phyloP scores from a whole-genome alignment of 2,329 filamentous ascomycete genomes.

The Fusarium keratoplasticum region DNA sequence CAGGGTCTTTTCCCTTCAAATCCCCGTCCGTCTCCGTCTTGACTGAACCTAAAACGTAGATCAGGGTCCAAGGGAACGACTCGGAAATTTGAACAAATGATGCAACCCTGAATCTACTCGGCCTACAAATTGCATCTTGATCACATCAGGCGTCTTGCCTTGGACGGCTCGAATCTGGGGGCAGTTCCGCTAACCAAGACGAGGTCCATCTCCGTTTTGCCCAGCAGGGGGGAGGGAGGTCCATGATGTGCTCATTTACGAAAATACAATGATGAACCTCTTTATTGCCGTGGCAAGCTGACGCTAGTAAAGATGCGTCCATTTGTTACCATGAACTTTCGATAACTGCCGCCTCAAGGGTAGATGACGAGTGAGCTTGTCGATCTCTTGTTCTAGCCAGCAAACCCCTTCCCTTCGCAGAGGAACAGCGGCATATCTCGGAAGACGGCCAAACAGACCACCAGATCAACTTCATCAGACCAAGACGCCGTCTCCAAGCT shows the following conservation, averaged over 20 bases:
- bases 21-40: conserved; percentile 1
- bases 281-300: background rate
- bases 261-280: background rate
- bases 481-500: background rate
- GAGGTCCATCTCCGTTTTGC: conserved; percentile 1
- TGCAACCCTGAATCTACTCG: background rate
- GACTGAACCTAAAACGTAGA: conserved; percentile 10
- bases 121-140: background rate
- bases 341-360: background rate
- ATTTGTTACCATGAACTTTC: background rate
- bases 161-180: background rate
- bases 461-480: background rate
- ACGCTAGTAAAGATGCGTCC: background rate
- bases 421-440: background rate
- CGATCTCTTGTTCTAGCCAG: conserved; percentile 15
- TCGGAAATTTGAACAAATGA: background rate
- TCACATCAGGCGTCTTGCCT: background rate
- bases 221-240: background rate
- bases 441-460: background rate
- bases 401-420: conserved; percentile 1
- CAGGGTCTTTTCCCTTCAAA: conserved; percentile 11
- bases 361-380: conserved; percentile 10
- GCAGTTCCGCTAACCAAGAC: background rate
- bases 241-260: background rate
- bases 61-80: background rate